These are phyloP conservation scores for Globisporangium nagaii DNA, from an alignment of 352 stramenopile species.

Conservation along the genomic window DNA sequence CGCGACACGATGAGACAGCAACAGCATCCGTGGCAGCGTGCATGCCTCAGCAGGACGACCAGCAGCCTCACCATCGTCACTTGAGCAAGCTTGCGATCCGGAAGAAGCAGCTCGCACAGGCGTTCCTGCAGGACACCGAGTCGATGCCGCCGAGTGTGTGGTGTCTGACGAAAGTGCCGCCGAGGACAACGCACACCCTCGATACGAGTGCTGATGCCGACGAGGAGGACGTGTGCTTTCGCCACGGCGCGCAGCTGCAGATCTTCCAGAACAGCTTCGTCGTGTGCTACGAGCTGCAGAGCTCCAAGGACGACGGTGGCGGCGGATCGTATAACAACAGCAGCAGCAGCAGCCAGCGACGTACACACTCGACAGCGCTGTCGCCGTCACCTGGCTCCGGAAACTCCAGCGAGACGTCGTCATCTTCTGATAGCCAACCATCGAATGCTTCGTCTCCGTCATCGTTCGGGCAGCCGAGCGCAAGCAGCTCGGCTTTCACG, in stretches of 20 bases:
- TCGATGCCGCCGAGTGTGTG: conserved; percentile 13
- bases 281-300: conserved; percentile 19
- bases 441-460: background rate
- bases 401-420: background rate
- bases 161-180: conserved; percentile 9
- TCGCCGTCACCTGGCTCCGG: too few relatives aligned
- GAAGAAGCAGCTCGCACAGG: conserved; percentile 9
- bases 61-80: background rate
- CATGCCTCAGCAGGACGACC: background rate
- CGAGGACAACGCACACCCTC: too few relatives aligned
- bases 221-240: conserved; percentile 4
- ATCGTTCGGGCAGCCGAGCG: background rate
- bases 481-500: background rate
- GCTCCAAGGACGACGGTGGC: background rate
- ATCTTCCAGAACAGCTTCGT: conserved; percentile 16
- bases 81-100: conserved; percentile 8
- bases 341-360: background rate
- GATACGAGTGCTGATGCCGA: too few relatives aligned
- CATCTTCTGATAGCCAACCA: background rate
- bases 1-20: background rate
- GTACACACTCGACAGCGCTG: too few relatives aligned
- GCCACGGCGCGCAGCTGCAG: conserved; percentile 3
- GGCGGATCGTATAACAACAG: background rate
- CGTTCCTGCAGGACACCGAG: background rate
- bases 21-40: too few relatives aligned